A percentile compares a stretch with the other conserved stretches of the same genome.
Conservation (phyloP, 2,329 filamentous ascomycete species). For the Calonectria multiphialidica region DNA sequence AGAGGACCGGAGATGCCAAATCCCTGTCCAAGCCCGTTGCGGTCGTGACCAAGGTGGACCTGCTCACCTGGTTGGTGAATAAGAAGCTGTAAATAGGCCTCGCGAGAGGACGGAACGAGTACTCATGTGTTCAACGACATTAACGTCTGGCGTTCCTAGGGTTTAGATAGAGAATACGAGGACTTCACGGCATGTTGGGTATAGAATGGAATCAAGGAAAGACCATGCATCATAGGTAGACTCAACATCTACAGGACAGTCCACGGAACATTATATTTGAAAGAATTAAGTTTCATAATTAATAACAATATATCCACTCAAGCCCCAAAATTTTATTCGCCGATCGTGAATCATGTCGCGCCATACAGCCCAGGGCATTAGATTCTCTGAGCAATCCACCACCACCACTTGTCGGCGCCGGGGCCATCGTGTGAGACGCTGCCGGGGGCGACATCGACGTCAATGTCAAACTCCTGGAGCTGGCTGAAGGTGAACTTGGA, state of each 20-base stretch:
- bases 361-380: slow-evolving; percentile 3
- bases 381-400: slow-evolving; percentile 82
- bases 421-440: slow-evolving; percentile 75
- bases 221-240: slow-evolving; percentile 46
- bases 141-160: slow-evolving; percentile 46
- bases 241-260: slow-evolving; percentile 56
- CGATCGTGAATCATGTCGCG: not conserved
- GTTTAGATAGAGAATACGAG: slow-evolving; percentile 34
- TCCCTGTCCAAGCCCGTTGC: slow-evolving; percentile 82
- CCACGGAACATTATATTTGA: slow-evolving; percentile 29
- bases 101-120: slow-evolving; percentile 44
- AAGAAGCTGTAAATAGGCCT: slow-evolving; percentile 53
- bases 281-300: slow-evolving; percentile 43
- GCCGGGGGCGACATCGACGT: slow-evolving; percentile 82
- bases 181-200: slow-evolving; percentile 28
- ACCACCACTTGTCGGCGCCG: slow-evolving; percentile 88
- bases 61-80: slow-evolving; percentile 92
- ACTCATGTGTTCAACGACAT: slow-evolving; percentile 49
- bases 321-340: not conserved
- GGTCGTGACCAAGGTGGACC: slow-evolving; percentile 95
- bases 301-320: slow-evolving; percentile 32
- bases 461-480: slow-evolving; percentile 86
- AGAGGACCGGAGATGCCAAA: slow-evolving; percentile 69
- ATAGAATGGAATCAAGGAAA: slow-evolving; percentile 35
- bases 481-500: slow-evolving; percentile 83